Conservation (phyloP, 2,329 filamentous ascomycete species). For the Aspergillus sp. region DNA sequence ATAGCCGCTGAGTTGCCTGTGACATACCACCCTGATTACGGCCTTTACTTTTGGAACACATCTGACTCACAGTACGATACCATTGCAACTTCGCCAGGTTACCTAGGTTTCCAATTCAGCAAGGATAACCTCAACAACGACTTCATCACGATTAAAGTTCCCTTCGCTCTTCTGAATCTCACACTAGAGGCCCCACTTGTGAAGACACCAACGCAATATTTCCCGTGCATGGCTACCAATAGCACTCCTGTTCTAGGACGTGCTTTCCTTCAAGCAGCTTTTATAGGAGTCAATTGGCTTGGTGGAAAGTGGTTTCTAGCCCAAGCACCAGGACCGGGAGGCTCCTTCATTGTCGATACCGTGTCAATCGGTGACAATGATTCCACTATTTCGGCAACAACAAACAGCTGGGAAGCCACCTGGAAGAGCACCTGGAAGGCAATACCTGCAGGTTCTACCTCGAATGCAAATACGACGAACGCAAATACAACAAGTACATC, state of each 20-base stretch:
- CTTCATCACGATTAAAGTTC: constrained; percentile 25
- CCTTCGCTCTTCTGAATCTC: constrained; percentile 26
- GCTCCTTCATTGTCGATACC: background rate
- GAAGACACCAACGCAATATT: constrained; percentile 19
- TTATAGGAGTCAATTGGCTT: constrained; percentile 24
- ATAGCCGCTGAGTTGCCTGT: constrained; percentile 43
- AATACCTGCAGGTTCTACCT: background rate
- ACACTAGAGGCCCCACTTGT: constrained; percentile 24
- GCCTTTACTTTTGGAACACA: constrained; percentile 20
- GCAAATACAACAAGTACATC: background rate
- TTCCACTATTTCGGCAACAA: background rate
- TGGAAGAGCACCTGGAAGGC: background rate
- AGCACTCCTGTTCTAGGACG: background rate
- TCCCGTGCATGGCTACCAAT: constrained; percentile 20
- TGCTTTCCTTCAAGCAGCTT: constrained; percentile 23
- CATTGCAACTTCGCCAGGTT: constrained; percentile 20
- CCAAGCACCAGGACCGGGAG: constrained; percentile 24
- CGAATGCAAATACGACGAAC: background rate
- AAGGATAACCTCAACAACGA: constrained; percentile 15
- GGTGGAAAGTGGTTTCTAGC: constrained; percentile 22
- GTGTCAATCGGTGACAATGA: background rate
- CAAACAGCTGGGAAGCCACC: background rate
- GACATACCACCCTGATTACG: constrained; percentile 13
- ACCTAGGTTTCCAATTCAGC: constrained; percentile 19
- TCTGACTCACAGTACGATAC: constrained; percentile 13